Conservation (phyloP, 1,284 basidiomycete genomes). For the Moesziomyces globuligerus region DNA sequence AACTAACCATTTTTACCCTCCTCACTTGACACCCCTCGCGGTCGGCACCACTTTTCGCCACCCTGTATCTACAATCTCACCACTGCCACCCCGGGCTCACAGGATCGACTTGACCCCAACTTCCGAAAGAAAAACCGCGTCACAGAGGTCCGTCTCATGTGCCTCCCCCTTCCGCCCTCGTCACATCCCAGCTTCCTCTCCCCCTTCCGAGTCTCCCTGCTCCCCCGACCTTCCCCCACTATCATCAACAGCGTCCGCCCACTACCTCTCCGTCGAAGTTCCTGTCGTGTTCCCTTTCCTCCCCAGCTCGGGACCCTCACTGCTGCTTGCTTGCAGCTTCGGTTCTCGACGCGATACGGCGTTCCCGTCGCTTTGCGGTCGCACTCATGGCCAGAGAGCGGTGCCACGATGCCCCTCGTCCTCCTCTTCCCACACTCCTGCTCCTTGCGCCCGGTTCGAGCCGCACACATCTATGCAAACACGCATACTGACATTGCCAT, state of each 20-base stretch:
- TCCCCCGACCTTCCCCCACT: background rate
- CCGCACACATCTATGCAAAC: too few species aligned
- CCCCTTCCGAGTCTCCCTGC: constrained; percentile 3
- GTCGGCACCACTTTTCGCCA: constrained; percentile 4
- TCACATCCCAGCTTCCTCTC: constrained; percentile 1
- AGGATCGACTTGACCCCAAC: constrained; percentile 58
- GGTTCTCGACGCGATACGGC: constrained; percentile 16
- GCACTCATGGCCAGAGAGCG: constrained; percentile 48
- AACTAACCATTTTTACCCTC: constrained; percentile 30
- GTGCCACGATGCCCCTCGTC: constrained; percentile 9
- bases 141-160: constrained; percentile 60
- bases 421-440: constrained; percentile 10
- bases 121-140: constrained; percentile 65
- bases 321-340: background rate
- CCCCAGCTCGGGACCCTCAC: background rate
- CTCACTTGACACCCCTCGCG: constrained; percentile 4
- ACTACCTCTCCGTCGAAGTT: background rate
- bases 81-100: constrained; percentile 15
- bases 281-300: constrained; percentile 5
- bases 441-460: constrained; percentile 1
- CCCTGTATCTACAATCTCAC: constrained; percentile 5
- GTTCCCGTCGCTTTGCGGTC: constrained; percentile 39
- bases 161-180: background rate
- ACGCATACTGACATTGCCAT: constrained; percentile 36
- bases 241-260: too few species aligned